Evolutionary conservation across 805 yeast species (phyloP).

Genomic region (Starmerella sp.): DNA sequence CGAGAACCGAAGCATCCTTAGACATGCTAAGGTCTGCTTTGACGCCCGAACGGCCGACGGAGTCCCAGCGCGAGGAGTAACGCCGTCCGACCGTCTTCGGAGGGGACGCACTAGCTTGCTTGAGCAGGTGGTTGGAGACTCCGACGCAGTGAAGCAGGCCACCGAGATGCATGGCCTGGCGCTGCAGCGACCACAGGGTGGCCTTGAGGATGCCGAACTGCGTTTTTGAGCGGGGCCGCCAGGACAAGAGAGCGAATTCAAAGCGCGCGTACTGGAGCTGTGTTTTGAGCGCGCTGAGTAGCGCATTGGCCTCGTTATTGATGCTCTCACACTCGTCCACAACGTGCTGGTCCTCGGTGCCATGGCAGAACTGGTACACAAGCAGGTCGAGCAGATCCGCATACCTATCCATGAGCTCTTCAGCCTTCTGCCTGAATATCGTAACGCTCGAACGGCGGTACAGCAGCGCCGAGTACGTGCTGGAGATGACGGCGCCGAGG

Average conservation of each 20-base stretch:
- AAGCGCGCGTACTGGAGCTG: constrained; percentile 48
- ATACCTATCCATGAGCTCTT: constrained; percentile 39
- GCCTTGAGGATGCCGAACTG: background rate
- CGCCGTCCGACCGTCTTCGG: background rate
- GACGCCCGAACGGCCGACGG: background rate
- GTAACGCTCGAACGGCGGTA: constrained; percentile 37
- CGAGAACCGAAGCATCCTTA: background rate
- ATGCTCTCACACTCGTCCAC: background rate
- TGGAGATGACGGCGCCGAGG: constrained; percentile 50
- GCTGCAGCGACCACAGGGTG: constrained; percentile 35
- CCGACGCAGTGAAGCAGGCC: constrained; percentile 60
- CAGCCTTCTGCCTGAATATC: constrained; percentile 22
- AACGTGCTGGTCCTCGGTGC: constrained; percentile 32
- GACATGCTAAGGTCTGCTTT: background rate
- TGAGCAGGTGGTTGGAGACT: constrained; percentile 42
- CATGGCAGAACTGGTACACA: constrained; percentile 41
- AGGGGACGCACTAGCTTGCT: background rate
- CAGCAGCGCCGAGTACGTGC: constrained; percentile 46
- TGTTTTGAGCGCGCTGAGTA: constrained; percentile 33
- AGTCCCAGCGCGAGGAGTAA: constrained; percentile 1
- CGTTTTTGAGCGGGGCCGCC: background rate
- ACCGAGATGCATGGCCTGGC: constrained; percentile 46
- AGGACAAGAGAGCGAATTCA: constrained; percentile 31
- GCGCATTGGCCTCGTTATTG: constrained; percentile 6
- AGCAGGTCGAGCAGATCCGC: constrained; percentile 37